Conservation (phyloP, 2,329 filamentous ascomycete species). For the Penicillium sp. region DNA sequence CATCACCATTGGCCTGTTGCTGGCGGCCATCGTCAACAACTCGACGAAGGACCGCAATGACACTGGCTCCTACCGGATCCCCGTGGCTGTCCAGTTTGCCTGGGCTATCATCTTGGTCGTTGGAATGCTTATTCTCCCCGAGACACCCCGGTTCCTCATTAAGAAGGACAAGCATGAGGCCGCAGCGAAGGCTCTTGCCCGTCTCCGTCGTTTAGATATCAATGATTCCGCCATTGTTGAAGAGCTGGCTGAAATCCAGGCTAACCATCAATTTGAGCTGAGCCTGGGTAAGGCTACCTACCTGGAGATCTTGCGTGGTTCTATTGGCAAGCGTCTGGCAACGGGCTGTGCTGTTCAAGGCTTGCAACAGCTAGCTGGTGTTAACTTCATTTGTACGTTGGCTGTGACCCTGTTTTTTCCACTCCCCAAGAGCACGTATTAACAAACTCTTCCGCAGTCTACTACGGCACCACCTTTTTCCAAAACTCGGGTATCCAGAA, state of each 20-base stretch:
- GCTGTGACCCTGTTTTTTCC: not conserved
- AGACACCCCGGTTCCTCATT: slow-evolving; percentile 81
- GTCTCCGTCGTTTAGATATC: slow-evolving; percentile 69
- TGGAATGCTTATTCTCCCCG: slow-evolving; percentile 74
- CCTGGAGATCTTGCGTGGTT: slow-evolving; percentile 36
- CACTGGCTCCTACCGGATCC: slow-evolving; percentile 72
- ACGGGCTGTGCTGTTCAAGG: slow-evolving; percentile 43
- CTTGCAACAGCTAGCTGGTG: slow-evolving; percentile 43
- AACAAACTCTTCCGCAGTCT: slow-evolving; percentile 25
- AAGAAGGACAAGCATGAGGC: slow-evolving; percentile 68
- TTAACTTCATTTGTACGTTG: slow-evolving; percentile 45
- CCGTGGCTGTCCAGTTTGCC: slow-evolving; percentile 74
- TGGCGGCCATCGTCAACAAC: slow-evolving; percentile 74
- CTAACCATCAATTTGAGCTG: slow-evolving; percentile 84
- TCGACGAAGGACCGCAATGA: slow-evolving; percentile 62
- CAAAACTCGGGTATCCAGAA: slow-evolving; percentile 42
- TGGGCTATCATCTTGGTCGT: slow-evolving; percentile 74
- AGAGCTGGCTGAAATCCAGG: slow-evolving; percentile 80
- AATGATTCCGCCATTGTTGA: slow-evolving; percentile 69
- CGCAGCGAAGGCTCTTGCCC: slow-evolving; percentile 63
- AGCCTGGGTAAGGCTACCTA: slow-evolving; percentile 39
- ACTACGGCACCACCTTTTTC: slow-evolving; percentile 45
- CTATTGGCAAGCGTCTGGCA: slow-evolving; percentile 39
- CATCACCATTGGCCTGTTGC: slow-evolving; percentile 73
- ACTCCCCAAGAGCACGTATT: not conserved